Evolutionary conservation across 2,329 filamentous ascomycete species (phyloP), one percentile per base, ranked within the genome.

Genomic region (Aphanoascus verrucosus): DNA sequence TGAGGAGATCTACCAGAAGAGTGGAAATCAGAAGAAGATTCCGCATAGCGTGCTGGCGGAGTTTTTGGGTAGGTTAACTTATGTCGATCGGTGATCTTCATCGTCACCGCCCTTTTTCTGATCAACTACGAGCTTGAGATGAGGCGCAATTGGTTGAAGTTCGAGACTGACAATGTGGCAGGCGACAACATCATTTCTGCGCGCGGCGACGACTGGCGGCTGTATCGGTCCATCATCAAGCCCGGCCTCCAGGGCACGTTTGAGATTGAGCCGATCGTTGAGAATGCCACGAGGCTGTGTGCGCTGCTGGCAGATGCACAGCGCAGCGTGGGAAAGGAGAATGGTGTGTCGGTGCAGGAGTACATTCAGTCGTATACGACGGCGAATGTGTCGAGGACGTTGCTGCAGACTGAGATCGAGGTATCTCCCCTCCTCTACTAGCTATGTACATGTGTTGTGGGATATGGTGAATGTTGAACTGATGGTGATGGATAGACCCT

Each of bases 111-210:
- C n/a, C 14, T 48, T 20, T 48, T 45, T 23, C 42, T 41, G 3
- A 14, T 14, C 7, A 15, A 6, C n/a, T 41, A n/a, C n/a, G n/a
- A n/a, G n/a, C n/a, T n/a, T n/a, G n/a, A n/a, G n/a, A n/a, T 19
- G 38, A 9, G 8, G 11, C 11, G 17, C 11, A 28, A 45, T 31
- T 31, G 8, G 17, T n/a, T n/a, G n/a, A n/a, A n/a, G n/a, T n/a
- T n/a, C n/a, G n/a, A n/a, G n/a, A n/a, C 14, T 37, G 9, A 23
- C 14, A 37, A 11, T 19, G 31, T 12, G 32, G 23, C 63, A 0
- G 70, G 70, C 2, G 69, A 72, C 48, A 72, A 72, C 43, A 66
- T 72, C 19, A 72, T 72, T 23, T 70, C 67, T 41, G 63, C 68
- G 5, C 63, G 65, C 49, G 69, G 67, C 2, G 61, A 65, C 6